Base-by-base conservation (phyloP, 2,329 filamentous ascomycete genomes). In the Fusarium mundagurra region DNA sequence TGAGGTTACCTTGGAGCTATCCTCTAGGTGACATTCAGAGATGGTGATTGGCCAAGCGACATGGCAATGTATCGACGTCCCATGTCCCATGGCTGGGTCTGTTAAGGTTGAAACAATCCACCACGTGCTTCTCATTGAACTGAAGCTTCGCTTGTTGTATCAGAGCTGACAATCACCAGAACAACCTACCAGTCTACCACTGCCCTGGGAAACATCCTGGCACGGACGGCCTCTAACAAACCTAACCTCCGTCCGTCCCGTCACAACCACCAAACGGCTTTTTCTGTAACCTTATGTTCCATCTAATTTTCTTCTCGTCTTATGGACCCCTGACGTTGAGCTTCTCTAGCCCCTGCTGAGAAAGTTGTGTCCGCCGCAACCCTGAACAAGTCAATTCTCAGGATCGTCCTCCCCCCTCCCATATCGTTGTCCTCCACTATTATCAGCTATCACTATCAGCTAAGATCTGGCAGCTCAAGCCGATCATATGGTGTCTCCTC, bases 401-500 rank as follows among this genome's bases (percentile, higher is more conserved):
- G 66, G 67, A 67, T 74, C 63, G 48, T 68, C 47, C 44, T 44
- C 47, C 70, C 54, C 54, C 43, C 48, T 62, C 59, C 50, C 58
- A 48, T 54, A 60, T 64, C 63, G 55, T 76, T 66, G 55, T n/a
- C 45, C 58, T 67, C 57, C 67, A 71, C 55, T 47, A 71, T 50
- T 47, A 62, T 54, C 50, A 67, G 47, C 45, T 53, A 71, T 55
- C 51, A 69, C 45, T 53, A 67, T 58, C 43, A 71, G 59, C 45
- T 58, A 66, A 61, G 67, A 65, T 67, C 59, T 69, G 54, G 67
- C 63, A 73, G 39, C 66, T 75, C 67, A 60, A 62, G 69, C 64
- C 69, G 69, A 76, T 76, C 67, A 73, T 75, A 72, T 67, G 71
- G 59, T 44, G 44, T 75, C 67, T 76, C 72, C 29, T 60, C 65